Conservation (phyloP, 345 rosid species). For the Excoecaria agallocha region DNA sequence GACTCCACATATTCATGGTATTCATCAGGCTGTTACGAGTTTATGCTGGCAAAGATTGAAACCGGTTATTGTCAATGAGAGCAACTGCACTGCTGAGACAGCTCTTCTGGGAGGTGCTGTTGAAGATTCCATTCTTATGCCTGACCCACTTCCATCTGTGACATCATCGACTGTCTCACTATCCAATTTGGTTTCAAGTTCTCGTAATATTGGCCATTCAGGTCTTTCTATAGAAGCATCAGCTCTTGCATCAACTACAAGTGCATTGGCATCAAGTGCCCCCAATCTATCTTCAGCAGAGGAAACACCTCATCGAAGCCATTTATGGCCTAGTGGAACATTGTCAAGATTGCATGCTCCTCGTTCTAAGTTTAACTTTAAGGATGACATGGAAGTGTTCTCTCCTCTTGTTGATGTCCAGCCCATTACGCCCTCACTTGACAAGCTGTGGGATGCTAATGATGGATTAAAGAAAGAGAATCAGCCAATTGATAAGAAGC, state of each 20-base stretch:
- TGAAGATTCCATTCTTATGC: slow-evolving; percentile 92
- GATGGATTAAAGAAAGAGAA: slow-evolving; percentile 59
- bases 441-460: slow-evolving; percentile 66
- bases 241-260: slow-evolving; percentile 26
- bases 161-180: slow-evolving; percentile 53
- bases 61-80: slow-evolving; percentile 79
- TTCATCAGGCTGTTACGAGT: slow-evolving; percentile 82
- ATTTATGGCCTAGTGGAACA: slow-evolving; percentile 67
- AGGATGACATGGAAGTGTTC: slow-evolving; percentile 93
- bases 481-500: slow-evolving; percentile 54
- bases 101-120: slow-evolving; percentile 87
- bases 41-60: slow-evolving; percentile 98
- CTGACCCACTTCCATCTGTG: slow-evolving; percentile 91
- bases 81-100: slow-evolving; percentile 68
- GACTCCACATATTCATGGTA: slow-evolving; percentile 25
- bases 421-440: slow-evolving; percentile 75
- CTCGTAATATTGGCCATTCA: slow-evolving; percentile 41
- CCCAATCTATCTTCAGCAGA: slow-evolving; percentile 45
- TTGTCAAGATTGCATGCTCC: slow-evolving; percentile 72
- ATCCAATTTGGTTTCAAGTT: slow-evolving; percentile 46
- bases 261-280: slow-evolving; percentile 41
- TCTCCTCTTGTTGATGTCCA: slow-evolving; percentile 84
- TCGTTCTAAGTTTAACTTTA: slow-evolving; percentile 58
- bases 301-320: slow-evolving; percentile 66
- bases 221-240: slow-evolving; percentile 40